phyloP scores from a whole-genome alignment of 148 eudicot species.

The Rhododendron kiyosumense region DNA sequence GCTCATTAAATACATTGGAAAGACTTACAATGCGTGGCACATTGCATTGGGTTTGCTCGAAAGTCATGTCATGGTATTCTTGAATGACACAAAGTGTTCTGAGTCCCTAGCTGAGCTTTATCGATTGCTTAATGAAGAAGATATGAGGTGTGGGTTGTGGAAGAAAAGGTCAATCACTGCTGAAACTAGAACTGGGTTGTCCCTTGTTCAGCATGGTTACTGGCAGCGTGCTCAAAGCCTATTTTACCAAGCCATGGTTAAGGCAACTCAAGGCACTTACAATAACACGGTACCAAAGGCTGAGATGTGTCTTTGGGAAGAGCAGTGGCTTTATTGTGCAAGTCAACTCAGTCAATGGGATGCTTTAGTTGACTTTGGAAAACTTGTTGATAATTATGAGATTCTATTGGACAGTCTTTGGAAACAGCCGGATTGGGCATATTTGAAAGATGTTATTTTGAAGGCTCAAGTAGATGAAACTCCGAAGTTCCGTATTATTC shows the following conservation, averaged over 20 bases:
- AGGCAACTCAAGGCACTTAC: constrained; percentile 97
- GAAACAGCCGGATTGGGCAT: constrained; percentile 98
- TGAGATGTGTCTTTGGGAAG: constrained; percentile 99
- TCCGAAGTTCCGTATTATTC: constrained; percentile 87
- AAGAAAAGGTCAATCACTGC: constrained; percentile 86
- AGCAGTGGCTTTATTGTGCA: constrained; percentile 96
- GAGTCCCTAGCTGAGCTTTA: constrained; percentile 99
- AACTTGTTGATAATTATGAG: constrained; percentile 85
- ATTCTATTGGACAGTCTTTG: constrained; percentile 86
- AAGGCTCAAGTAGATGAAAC: constrained; percentile 99
- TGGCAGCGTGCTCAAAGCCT: constrained; percentile 98
- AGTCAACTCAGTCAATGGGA: constrained; percentile 98
- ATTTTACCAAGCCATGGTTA: constrained; percentile 95
- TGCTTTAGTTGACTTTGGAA: constrained; percentile 86
- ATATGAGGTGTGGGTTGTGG: constrained; percentile 99
- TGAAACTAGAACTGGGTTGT: constrained; percentile 94
- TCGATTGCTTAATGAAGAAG: constrained; percentile 94
- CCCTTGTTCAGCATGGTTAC: constrained; percentile 96
- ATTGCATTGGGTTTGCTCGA: constrained; percentile 89
- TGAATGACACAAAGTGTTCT: constrained; percentile 82
- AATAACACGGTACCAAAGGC: constrained; percentile 95
- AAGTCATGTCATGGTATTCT: constrained; percentile 95
- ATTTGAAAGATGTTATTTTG: constrained; percentile 86
- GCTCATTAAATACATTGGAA: constrained; percentile 92
- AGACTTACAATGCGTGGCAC: constrained; percentile 99